Base-by-base conservation (phyloP, 441 rosid species). In the Gossypium schwendimanii region DNA sequence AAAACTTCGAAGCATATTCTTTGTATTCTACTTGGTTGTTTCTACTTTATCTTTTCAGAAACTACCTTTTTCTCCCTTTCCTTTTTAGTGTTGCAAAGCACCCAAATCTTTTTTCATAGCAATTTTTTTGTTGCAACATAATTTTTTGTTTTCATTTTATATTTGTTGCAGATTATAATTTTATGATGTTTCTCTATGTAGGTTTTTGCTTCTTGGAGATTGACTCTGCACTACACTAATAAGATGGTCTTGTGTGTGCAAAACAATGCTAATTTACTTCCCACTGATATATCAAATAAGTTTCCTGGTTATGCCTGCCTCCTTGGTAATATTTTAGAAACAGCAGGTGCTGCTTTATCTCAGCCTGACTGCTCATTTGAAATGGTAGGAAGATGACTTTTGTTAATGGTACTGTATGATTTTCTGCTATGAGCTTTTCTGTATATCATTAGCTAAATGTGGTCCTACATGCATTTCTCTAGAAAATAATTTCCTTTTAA, bases 241-340 rank as follows among this genome's bases (percentile, higher is more conserved):
- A 91, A 91, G 81, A 87, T 90, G 89, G 91, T 91, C 59, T 80
- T 81, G 14, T 84, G 86, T 61, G 82, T 90, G 78, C 87, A 86
- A 82, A 83, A 84, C 76, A 84, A 83, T 70, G 72, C 87, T 61
- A 81, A 83, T 83, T 80, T 89, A 41, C 84, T 91, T 69, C 96
- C 97, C 7, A 61, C 69, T 52, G 94, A 91, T 81, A 75, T 86
- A 67, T 85, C 91, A 33, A 67, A 71, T 53, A 87, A 85, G 72
- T 85, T 81, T 80, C 97, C 99, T 71, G 83, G 91, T 65, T 84
- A 86, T 83, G 98, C 97, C 54, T 91, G 98, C 79, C 93, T 96
- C 67, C 96, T 96, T 75, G 99, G 93, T 75, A 96, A 93, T 78
- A 79, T 83, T 20, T 80, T 96, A 80, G 99, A 96, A 82, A 86